Conservation (phyloP, 2,329 filamentous ascomycete species). For the Sporothrix luriei region DNA sequence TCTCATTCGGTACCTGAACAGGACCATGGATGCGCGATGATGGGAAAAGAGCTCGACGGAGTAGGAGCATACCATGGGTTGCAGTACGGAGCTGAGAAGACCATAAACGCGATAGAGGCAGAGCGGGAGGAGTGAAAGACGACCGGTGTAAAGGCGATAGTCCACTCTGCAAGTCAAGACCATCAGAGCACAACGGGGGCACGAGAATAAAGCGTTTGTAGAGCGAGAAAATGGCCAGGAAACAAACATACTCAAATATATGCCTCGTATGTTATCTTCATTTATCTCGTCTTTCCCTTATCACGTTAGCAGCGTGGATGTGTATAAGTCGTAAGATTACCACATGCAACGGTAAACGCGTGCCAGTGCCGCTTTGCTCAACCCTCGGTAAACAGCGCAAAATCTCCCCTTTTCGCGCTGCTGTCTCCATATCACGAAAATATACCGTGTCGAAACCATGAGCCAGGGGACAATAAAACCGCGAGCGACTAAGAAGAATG, state of each 20-base stretch:
- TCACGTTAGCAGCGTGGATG: background rate
- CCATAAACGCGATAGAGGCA: no score
- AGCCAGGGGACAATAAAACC: background rate
- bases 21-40: background rate
- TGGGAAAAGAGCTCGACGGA: background rate
- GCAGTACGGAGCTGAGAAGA: no score
- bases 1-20: background rate
- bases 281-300: no score
- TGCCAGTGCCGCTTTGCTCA: background rate
- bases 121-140: no score
- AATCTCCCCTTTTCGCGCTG: background rate
- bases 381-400: slow-evolving; percentile 21
- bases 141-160: no score
- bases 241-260: no score
- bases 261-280: no score
- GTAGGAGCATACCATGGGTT: no score
- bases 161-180: no score
- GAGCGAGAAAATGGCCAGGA: no score
- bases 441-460: slow-evolving; percentile 27
- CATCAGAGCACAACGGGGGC: no score
- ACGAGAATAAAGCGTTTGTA: no score
- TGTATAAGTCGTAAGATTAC: background rate
- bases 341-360: slow-evolving; percentile 5
- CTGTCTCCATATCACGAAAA: slow-evolving; percentile 32
- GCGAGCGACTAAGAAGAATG: slow-evolving; percentile 1